Evolutionary conservation across 805 yeast species (phyloP), one percentile per base, ranked within the genome.

Genomic region (Pichia sporocuriosa): DNA sequence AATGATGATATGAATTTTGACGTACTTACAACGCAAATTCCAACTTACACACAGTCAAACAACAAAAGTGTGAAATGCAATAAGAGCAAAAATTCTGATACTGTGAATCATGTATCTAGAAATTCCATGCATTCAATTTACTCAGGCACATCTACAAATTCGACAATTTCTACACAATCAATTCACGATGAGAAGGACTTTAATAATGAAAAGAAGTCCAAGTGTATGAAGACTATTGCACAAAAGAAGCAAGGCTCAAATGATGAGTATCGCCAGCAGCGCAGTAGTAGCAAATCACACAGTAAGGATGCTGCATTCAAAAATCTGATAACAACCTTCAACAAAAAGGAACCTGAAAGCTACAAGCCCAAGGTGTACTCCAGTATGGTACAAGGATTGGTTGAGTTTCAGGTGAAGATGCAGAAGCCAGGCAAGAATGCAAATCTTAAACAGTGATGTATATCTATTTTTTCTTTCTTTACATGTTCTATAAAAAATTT

Each of bases 401-500:
- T 55, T 51, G 63, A 61, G 43, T 62, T 62, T 36, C 65, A 61
- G 36, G 35, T 62, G 8, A 48, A 56, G 4, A 49, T 56, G 33
- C 36, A 11, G 21, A 17, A 10, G 25, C 17, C 11, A n/a, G 27
- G 15, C 22, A 29, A 3, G 21, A 21, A 17, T 21, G 9, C n/a
- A 11, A 17, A 19, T 17, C 13, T 31, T 22, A 15, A 11, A 8
- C 19, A 15, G 32, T 16, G 26, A 23, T 23, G 26, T 23, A 7
- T 26, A 26, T 11, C 6, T 26, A 8, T 7, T 26, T 7, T 26
- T 26, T 26, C 6, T 26, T 6, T 23, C 11, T 23, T 23, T 23
- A 23, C n/a, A n/a, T n/a, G n/a, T n/a, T n/a, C n/a, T n/a, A n/a
- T n/a, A n/a, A n/a, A n/a, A n/a, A n/a, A n/a, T n/a, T n/a, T n/a